Conservation (phyloP, 1,284 basidiomycete genomes). For the Tylopilus sp. region DNA sequence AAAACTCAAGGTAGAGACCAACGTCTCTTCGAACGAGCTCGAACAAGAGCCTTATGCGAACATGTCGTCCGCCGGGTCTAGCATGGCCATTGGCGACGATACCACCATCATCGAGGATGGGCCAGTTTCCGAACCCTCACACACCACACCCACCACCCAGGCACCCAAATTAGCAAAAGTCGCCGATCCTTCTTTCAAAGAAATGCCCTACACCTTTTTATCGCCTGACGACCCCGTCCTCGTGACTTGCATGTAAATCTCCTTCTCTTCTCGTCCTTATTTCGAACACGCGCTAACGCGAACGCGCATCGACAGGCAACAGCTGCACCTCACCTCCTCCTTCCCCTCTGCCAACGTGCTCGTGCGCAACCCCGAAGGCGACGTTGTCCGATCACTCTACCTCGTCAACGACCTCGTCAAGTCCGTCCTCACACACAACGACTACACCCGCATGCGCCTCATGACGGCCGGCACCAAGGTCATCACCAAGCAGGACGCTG, state of each 20-base stretch:
- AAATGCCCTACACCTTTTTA: constrained; percentile 88
- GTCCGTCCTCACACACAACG: constrained; percentile 76
- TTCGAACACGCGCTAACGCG: not conserved
- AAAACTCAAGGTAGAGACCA: constrained; percentile 41
- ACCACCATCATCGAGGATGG: constrained; percentile 17
- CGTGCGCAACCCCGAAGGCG: constrained; percentile 84
- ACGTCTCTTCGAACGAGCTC: constrained; percentile 6
- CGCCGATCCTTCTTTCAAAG: constrained; percentile 67
- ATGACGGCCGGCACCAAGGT: constrained; percentile 91
- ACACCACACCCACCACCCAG: not conserved
- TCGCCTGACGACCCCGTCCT: constrained; percentile 69
- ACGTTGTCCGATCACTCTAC: constrained; percentile 81
- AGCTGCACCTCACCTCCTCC: constrained; percentile 66
- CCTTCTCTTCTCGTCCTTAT: not conserved
- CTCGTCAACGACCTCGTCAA: constrained; percentile 85
- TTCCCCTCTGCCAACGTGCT: constrained; percentile 80
- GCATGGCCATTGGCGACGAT: constrained; percentile 7
- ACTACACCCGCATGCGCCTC: constrained; percentile 82
- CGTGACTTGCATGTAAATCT: constrained; percentile 57
- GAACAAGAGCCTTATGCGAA: constrained; percentile 14
- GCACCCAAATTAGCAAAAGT: constrained; percentile 23
- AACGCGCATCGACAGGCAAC: constrained; percentile 45
- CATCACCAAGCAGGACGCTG: constrained; percentile 64
- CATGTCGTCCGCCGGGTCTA: constrained; percentile 10
- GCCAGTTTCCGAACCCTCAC: not conserved